Evolutionary conservation across 805 yeast species (phyloP).

Genomic region (Teunomyces barrocoloradensis): DNA sequence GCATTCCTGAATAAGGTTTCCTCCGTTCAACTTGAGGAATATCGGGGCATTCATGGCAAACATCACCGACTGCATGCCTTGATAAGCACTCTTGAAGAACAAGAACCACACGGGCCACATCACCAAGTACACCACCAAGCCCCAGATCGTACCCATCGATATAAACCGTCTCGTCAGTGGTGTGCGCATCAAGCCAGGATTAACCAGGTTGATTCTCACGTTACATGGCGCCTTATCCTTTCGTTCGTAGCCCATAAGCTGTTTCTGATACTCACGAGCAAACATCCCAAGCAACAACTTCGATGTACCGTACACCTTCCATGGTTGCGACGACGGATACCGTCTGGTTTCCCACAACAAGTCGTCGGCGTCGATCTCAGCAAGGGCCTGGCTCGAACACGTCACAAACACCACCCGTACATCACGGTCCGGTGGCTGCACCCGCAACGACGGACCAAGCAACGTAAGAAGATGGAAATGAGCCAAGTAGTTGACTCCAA

Average conservation of each 20-base stretch:
- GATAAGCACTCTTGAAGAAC: constrained; percentile 66
- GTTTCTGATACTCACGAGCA: constrained; percentile 74
- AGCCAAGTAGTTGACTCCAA: constrained; percentile 77
- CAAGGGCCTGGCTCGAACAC: constrained; percentile 77
- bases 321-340: constrained; percentile 64
- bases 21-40: constrained; percentile 59
- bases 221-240: constrained; percentile 71
- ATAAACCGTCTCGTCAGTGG: constrained; percentile 78
- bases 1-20: constrained; percentile 74
- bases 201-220: constrained; percentile 69
- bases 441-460: constrained; percentile 76
- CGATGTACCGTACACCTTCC: constrained; percentile 78
- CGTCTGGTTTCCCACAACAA: constrained; percentile 58
- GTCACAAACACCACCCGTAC: constrained; percentile 78
- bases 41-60: constrained; percentile 73
- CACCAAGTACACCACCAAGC: constrained; percentile 58
- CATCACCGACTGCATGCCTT: constrained; percentile 78
- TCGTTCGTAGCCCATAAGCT: constrained; percentile 56
- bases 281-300: constrained; percentile 74
- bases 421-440: constrained; percentile 94
- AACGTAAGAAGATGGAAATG: constrained; percentile 80
- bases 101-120: constrained; percentile 83
- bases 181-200: constrained; percentile 91
- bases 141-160: constrained; percentile 69
- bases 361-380: constrained; percentile 59